These are phyloP conservation scores for Scenedesmus sp. DNA, from an alignment of 163 green algal species.

Conservation along the genomic window DNA sequence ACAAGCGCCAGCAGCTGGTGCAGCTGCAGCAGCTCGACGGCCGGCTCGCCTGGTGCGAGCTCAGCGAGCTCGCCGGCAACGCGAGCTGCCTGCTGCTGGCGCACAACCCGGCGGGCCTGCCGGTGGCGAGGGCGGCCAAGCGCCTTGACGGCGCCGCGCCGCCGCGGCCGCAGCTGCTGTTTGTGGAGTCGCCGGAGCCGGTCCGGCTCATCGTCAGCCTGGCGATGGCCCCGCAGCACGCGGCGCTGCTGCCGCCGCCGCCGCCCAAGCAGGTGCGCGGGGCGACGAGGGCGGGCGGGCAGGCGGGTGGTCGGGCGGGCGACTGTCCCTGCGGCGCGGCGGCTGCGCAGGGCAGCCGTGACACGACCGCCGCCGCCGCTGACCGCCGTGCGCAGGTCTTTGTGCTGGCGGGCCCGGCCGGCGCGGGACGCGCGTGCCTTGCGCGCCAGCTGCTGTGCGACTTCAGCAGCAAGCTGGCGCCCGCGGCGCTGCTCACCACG, in stretches of 20 bases:
- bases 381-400: conserved; percentile 47
- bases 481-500: conserved; percentile 48
- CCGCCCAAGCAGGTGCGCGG: conserved; percentile 29
- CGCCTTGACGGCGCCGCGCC: conserved; percentile 55
- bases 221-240: conserved; percentile 56
- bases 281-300: too few relatives aligned
- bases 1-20: conserved; percentile 64
- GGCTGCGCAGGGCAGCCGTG: neutral
- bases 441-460: conserved; percentile 58
- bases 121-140: conserved; percentile 51
- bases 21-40: conserved; percentile 66
- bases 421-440: conserved; percentile 59
- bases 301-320: too few relatives aligned
- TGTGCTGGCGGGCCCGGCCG: conserved; percentile 61
- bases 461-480: conserved; percentile 40
- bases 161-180: conserved; percentile 59
- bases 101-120: conserved; percentile 44
- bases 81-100: conserved; percentile 66
- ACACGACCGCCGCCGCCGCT: neutral
- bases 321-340: too few relatives aligned
- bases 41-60: conserved; percentile 67
- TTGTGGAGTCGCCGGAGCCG: conserved; percentile 69
- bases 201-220: conserved; percentile 63
- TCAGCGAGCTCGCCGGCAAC: conserved; percentile 67
- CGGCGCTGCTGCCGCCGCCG: conserved; percentile 6